phyloP scores from a whole-genome alignment of 2,329 filamentous ascomycete genomes.

The Colletotrichum costaricense region DNA sequence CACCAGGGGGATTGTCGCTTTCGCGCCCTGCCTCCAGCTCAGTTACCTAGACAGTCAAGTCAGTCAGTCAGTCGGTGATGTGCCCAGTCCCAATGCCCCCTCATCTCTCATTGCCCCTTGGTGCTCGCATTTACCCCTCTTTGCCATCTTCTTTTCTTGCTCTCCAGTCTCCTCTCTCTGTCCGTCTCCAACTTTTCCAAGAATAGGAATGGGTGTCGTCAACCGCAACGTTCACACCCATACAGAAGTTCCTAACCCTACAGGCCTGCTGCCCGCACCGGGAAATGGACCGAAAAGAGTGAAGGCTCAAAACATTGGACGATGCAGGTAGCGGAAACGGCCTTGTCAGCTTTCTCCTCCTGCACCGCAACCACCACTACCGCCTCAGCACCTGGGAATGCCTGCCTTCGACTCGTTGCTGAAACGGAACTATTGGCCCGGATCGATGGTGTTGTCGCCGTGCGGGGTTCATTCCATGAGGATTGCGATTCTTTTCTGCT shows the following conservation, averaged over 20 bases:
- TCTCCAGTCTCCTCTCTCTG: background rate
- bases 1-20: background rate
- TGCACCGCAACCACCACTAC: background rate
- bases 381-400: background rate
- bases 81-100: constrained; percentile 1
- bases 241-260: background rate
- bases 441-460: constrained; percentile 19
- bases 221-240: background rate
- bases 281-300: background rate
- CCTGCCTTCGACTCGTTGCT: background rate
- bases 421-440: constrained; percentile 31
- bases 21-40: background rate
- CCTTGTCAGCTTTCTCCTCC: constrained; percentile 2
- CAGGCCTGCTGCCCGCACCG: background rate
- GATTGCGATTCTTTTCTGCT: background rate
- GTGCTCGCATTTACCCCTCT: constrained; percentile 21
- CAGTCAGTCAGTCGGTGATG: background rate
- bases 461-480: constrained; percentile 18
- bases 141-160: background rate
- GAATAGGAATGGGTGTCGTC: constrained; percentile 19
- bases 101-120: background rate
- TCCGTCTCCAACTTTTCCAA: constrained; percentile 11
- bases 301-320: constrained; percentile 9
- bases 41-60: background rate
- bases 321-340: background rate